Conservation (phyloP, 75 land plant genomes). For the Pseudotsuga menziesii region DNA sequence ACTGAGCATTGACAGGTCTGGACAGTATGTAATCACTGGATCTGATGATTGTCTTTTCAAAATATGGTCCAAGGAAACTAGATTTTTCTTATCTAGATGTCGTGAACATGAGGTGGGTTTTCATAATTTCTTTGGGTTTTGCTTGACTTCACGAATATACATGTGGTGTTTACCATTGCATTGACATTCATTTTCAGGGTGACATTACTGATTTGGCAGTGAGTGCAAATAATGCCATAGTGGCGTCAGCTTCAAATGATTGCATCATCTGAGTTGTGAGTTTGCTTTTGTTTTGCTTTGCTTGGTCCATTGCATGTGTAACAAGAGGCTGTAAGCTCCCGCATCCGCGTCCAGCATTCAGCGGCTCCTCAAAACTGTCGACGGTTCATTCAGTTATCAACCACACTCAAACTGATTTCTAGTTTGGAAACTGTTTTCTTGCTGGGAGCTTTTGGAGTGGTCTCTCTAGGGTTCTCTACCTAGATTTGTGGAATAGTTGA, state of each 20-base stretch:
- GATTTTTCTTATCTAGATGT: conserved; percentile 91
- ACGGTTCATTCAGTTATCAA: too few relatives aligned
- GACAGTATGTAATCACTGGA: conserved; percentile 85
- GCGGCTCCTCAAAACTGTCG: too few relatives aligned
- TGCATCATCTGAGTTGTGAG: conserved; percentile 89
- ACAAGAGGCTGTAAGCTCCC: too few relatives aligned
- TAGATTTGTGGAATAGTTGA: too few relatives aligned
- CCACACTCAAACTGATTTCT: too few relatives aligned
- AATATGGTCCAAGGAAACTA: conserved; percentile 97
- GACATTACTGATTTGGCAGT: conserved; percentile 96
- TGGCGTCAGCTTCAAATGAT: conserved; percentile 98
- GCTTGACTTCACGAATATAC: neutral
- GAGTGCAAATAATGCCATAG: conserved; percentile 69
- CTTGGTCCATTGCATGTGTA: neutral
- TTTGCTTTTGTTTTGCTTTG: neutral
- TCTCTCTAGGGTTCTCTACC: too few relatives aligned
- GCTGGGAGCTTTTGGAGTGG: too few relatives aligned
- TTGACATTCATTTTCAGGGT: conserved; percentile 46
- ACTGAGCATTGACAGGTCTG: conserved; percentile 73
- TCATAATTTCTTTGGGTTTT: conserved; percentile 2
- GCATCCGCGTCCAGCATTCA: too few relatives aligned
- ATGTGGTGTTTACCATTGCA: neutral
- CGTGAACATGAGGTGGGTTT: conserved; percentile 93
- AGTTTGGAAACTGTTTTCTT: too few relatives aligned
- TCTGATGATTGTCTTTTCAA: conserved; percentile 97